Base-by-base conservation (phyloP, 306 rosid species). In the Fragaria nilgerrensis region DNA sequence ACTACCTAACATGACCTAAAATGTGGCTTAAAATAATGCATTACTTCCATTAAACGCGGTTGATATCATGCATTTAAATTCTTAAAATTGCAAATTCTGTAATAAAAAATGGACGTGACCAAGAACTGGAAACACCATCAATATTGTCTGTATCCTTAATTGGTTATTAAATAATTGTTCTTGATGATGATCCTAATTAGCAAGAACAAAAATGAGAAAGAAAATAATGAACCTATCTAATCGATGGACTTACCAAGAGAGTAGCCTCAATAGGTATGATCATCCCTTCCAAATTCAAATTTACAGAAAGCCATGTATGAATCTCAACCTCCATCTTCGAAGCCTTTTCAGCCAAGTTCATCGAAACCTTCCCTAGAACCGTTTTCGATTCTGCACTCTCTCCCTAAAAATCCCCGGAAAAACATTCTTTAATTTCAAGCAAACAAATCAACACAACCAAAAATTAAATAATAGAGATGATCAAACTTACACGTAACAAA, bases 401-500 rank as follows among this genome's bases (percentile, higher is more conserved):
- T 48, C 82, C 87, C 94, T 85, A 13, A 9, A 9, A 75, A 29
- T 27, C 17, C 25, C 58, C 19, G 19, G 2, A 44, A 5, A 13
- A 45, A 27, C 12, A 0, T 65, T 36, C 25, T 12, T 36, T 13
- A 12, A 36, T n/a, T 4, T 8, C 20, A 70, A 70, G 20, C 58
- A 4, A 47, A 19, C 15, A 17, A 36, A 29, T 14, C 5, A 13
- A 3, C 4, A 25, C 5, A 23, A 37, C n/a, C 23, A 59, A 19
- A 27, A 8, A 5, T 3, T 12, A 1, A 3, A 13, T 0, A 3
- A 41, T 7, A 43, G 48, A 9, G 9, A 7, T 1, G 5, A 77
- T 29, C 13, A 2, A 70, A 78, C 87, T 79, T 81, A 93, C 98
- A 80, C 78, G 77, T 68, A 89, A 83, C 58, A 93, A 85, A 61